Percentiles rank a stretch among this genome's conserved stretches.
These are phyloP conservation scores for Claviceps maximensis DNA, from an alignment of 2,329 filamentous ascomycete species.

Conservation along the genomic window DNA sequence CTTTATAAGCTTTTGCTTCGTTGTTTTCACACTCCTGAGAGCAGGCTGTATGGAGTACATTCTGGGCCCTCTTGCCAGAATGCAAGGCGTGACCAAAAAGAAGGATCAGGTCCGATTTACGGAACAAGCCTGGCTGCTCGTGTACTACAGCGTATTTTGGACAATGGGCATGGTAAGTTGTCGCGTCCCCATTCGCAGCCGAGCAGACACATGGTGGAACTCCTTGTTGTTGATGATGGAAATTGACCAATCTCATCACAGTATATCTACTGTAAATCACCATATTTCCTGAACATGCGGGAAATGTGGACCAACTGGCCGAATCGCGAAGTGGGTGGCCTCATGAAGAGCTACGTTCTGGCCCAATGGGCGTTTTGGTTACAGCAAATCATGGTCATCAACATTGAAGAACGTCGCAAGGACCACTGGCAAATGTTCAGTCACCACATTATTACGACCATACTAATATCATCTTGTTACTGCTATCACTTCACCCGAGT, in stretches of 20 bases:
- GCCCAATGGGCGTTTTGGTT: constrained; percentile 88
- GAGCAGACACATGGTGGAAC: neutral
- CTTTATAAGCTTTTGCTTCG: constrained; percentile 63
- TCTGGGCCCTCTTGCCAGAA: constrained; percentile 61
- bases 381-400: constrained; percentile 85
- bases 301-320: constrained; percentile 83
- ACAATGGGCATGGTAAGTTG: constrained; percentile 61
- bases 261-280: constrained; percentile 69
- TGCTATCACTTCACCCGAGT: constrained; percentile 78
- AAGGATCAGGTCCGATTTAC: constrained; percentile 76
- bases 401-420: constrained; percentile 88
- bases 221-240: neutral
- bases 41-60: constrained; percentile 79
- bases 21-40: constrained; percentile 77
- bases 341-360: constrained; percentile 82
- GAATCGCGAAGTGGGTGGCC: constrained; percentile 56
- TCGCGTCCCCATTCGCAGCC: too few species aligned
- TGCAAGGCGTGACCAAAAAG: constrained; percentile 57
- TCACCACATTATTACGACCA: constrained; percentile 86
- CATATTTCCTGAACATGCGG: constrained; percentile 64
- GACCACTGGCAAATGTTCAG: constrained; percentile 93
- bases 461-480: constrained; percentile 70
- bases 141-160: constrained; percentile 79
- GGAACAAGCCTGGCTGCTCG: constrained; percentile 82
- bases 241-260: constrained; percentile 20